Conservation (phyloP, 495 filamentous ascomycete species). For the Acidomyces sp. region DNA sequence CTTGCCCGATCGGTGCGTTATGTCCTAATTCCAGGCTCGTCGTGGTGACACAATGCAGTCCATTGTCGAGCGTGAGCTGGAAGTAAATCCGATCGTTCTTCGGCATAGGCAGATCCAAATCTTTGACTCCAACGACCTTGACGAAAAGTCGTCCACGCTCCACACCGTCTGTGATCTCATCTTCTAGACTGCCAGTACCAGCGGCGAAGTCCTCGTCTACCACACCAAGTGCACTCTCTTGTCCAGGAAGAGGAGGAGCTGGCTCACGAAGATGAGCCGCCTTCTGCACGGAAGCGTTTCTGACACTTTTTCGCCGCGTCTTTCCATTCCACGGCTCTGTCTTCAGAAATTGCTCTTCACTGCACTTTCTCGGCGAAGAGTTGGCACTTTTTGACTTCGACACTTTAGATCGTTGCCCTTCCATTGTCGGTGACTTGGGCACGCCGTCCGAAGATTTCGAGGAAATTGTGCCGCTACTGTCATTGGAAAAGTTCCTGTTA, state of each 20-base stretch:
- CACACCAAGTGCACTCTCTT: conserved; percentile 59
- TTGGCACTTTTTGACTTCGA: conserved; percentile 48
- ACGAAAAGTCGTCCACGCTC: conserved; percentile 92
- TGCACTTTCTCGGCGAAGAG: conserved; percentile 56
- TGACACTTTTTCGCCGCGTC: conserved; percentile 52
- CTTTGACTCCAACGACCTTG: conserved; percentile 93
- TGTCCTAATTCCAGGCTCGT: conserved; percentile 87
- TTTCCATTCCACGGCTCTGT: conserved; percentile 92
- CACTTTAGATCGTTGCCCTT: conserved; percentile 25
- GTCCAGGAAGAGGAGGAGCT: conserved; percentile 76
- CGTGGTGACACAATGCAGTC: conserved; percentile 93
- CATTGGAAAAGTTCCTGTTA: conserved; percentile 38
- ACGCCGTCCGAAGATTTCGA: conserved; percentile 25
- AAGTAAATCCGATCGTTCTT: conserved; percentile 84
- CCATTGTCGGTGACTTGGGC: conserved; percentile 27
- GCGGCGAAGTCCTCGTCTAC: conserved; percentile 47
- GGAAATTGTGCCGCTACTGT: conserved; percentile 27
- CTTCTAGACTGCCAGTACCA: conserved; percentile 28
- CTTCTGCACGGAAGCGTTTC: conserved; percentile 49
- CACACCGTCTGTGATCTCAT: conserved; percentile 56
- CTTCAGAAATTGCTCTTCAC: conserved; percentile 67
- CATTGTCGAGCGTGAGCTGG: conserved; percentile 89
- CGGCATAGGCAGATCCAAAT: conserved; percentile 80
- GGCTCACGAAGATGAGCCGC: conserved; percentile 35
- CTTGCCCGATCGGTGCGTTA: conserved; percentile 89